Base-by-base conservation (phyloP, 768 basidiomycete species). In the Kwoniella europaea region DNA sequence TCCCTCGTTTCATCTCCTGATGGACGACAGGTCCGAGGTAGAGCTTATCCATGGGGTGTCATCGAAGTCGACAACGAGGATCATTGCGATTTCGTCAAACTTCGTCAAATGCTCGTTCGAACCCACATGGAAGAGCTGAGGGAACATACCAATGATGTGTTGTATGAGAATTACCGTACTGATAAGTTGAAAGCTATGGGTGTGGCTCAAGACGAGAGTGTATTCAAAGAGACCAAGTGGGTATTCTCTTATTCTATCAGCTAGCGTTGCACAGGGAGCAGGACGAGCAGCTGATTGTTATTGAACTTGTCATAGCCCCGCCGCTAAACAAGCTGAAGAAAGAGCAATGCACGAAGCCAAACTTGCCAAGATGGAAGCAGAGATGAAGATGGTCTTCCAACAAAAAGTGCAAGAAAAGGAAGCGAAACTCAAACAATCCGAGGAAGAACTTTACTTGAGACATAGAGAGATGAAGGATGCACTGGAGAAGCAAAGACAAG, bases 311-410 rank as follows among this genome's bases (percentile, higher is more conserved):
- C 13, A 42, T 77, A 98, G 96, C 85, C 97, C 97, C 72, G 95
- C 95, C 60, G 92, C 92, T 69, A 91, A 94, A 85, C 89, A 93
- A 86, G 94, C 95, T 74, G 97, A 99, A 83, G 97, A 99, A 83
- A 92, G 97, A 67, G 87, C 93, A 63, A 85, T 98, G 81, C 96
- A 99, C 85, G 96, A 99, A 86, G 80, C 92, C 76, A 98, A 98
- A 85, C 89, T 99, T 65, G 89, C 93, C 27, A 83, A 82, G 69
- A 84, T 84, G 82, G 97, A 99, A 86, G 92, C 94, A 67, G 97
- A 98, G 88, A 99, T 99, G 97, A 98, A 98, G 90, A 94, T 96
- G 93, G 97, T 99, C 78, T 99, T 99, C 94, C 94, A 95, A 83
- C 97, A 98, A 86, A 99, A 99, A 85, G 97, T 99, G 66, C 93